Base-by-base conservation (phyloP, 805 yeast genomes). In the Spathaspora passalidarum region DNA sequence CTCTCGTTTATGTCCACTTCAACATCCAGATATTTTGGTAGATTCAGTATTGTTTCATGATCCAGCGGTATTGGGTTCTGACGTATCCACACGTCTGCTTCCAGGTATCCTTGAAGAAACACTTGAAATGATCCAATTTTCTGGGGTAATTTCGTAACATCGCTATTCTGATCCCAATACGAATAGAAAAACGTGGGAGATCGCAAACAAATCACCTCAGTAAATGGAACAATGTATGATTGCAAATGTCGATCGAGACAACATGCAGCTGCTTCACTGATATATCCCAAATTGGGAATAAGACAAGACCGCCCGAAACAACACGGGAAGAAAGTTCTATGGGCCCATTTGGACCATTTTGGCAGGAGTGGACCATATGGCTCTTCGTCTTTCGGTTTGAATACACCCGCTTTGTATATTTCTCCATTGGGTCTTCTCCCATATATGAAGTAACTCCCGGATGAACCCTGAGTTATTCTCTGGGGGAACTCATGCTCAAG, bases 361-460 rank as follows among this genome's bases (percentile, higher is more conserved):
- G 91, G 90, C 3, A 86, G 80, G 43, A 85, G 56, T 1, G 89
- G 88, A 0, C 90, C 91, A 56, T 85, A 85, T 0, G 90, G 91
- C 54, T 85, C 90, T 60, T 85, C 91, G 60, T 84, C 89, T 56
- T 83, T 84, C 4, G 91, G 91, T 58, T 85, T 85, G 68, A 85
- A 85, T 2, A 85, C 81, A 0, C 84, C 90, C 13, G 73, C 73
- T 32, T 40, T 10, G 39, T 38, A 40, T 8, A 40, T n/a, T 7
- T 14, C 39, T 16, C 18, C 9, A 37, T 36, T 32, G 16, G 20
- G 22, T 17, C 32, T 43, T 36, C 63, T 54, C 26, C 63, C 60
- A 48, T 65, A 72, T 1, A 84, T 68, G 57, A 84, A 85, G 56
- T 84, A 84, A 44, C 85, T 79, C 1, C 91, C 91, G 0, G 87